These are phyloP conservation scores for Cetraspora pellucida DNA, from an alignment of 192 early-diverging fungal species.

Conservation along the genomic window DNA sequence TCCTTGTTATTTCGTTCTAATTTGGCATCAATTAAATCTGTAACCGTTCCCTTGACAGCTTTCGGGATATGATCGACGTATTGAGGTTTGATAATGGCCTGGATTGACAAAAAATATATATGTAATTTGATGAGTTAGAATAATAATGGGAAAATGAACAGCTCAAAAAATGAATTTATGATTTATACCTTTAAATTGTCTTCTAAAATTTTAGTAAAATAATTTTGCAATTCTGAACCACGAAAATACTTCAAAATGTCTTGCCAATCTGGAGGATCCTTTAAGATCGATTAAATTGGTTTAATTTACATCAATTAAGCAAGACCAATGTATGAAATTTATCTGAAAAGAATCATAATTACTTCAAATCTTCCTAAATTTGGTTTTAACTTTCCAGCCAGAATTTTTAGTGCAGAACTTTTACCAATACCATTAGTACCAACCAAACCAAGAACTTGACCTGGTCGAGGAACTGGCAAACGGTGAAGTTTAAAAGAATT, in stretches of 20 bases:
- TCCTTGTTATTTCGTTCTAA: slow-evolving; percentile 72
- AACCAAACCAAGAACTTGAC: slow-evolving; percentile 95
- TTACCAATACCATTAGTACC: slow-evolving; percentile 98
- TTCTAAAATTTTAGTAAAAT: slow-evolving; percentile 96
- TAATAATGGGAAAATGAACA: not conserved
- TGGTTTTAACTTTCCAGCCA: slow-evolving; percentile 93
- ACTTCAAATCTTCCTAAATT: slow-evolving; percentile 84
- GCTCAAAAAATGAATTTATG: not conserved
- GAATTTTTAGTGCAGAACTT: slow-evolving; percentile 91
- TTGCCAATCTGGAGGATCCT: slow-evolving; percentile 90
- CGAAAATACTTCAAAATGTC: slow-evolving; percentile 96
- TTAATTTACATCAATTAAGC: not conserved
- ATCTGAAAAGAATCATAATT: slow-evolving; percentile 32
- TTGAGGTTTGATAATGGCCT: slow-evolving; percentile 94
- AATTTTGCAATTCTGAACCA: slow-evolving; percentile 97
- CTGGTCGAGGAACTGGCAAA: slow-evolving; percentile 91
- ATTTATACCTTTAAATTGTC: slow-evolving; percentile 79
- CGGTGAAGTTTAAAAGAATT: slow-evolving; percentile 99
- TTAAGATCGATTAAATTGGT: not conserved
- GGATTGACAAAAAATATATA: not conserved
- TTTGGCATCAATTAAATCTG: slow-evolving; percentile 71
- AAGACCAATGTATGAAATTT: not conserved
- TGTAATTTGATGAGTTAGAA: not conserved
- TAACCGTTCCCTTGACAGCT: slow-evolving; percentile 79
- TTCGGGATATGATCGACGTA: slow-evolving; percentile 91